A percentile compares a stretch with the other conserved stretches of the same genome.
Conservation (phyloP, 192 early-diverging fungal genomes). For the Mortierella hygrophila region DNA sequence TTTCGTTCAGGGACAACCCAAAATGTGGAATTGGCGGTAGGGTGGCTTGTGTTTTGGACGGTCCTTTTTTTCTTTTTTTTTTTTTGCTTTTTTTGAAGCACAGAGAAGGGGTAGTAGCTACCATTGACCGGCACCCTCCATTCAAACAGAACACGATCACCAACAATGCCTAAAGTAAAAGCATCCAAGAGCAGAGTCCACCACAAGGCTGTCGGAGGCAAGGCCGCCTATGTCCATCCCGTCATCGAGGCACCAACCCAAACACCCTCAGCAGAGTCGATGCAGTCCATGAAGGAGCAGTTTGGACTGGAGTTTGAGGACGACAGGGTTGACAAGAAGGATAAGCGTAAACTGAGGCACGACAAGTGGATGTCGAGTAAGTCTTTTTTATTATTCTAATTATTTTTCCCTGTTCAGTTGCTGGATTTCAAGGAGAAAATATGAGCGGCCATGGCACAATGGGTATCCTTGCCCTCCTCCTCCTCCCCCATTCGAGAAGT, state of each 20-base stretch:
- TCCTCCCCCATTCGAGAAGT: too few relatives aligned
- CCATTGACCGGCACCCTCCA: not conserved
- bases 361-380: conserved; percentile 74
- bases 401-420: not conserved
- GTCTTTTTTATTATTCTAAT: not conserved
- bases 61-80: conserved; percentile 2
- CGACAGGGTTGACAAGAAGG: conserved; percentile 59
- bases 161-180: conserved; percentile 49
- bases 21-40: not conserved
- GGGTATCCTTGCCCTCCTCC: too few relatives aligned
- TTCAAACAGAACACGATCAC: not conserved
- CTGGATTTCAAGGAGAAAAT: not conserved
- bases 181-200: conserved; percentile 46
- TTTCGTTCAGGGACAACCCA: not conserved
- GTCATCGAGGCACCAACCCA: not conserved
- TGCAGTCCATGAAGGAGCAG: conserved; percentile 42
- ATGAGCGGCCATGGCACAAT: too few relatives aligned
- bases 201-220: conserved; percentile 46
- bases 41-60: conserved; percentile 18
- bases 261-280: conserved; percentile 13
- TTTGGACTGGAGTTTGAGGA: conserved; percentile 55
- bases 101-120: not conserved
- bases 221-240: conserved; percentile 12
- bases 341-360: conserved; percentile 68
- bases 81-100: conserved; percentile 1